phyloP scores from a whole-genome alignment of 1,139 yeast species.

The Debaryomyces fabryi region DNA sequence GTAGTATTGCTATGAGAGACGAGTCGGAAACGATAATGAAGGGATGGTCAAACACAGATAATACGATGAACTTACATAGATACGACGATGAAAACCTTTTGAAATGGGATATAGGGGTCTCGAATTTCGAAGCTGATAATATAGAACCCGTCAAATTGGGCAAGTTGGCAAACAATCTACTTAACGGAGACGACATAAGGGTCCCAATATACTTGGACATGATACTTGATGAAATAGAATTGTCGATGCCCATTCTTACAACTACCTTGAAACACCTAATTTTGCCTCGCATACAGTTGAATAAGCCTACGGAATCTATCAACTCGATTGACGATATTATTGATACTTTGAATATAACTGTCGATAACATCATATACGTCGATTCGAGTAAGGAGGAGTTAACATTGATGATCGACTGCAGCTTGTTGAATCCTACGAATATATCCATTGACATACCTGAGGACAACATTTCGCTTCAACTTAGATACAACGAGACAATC shows the following conservation, averaged over 20 bases:
- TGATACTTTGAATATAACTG: slow-evolving; percentile 21
- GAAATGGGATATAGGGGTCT: slow-evolving; percentile 13
- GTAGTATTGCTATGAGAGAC: slow-evolving; percentile 14
- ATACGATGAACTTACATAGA: slow-evolving; percentile 12
- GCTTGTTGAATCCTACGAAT: slow-evolving; percentile 40
- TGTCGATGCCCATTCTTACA: slow-evolving; percentile 26
- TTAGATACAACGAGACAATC: slow-evolving; percentile 20
- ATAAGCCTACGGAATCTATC: slow-evolving; percentile 1
- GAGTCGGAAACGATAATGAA: slow-evolving; percentile 12
- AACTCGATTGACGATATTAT: slow-evolving; percentile 15
- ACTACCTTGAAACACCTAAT: slow-evolving; percentile 22
- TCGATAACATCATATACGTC: slow-evolving; percentile 27
- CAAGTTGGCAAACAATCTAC: slow-evolving; percentile 14
- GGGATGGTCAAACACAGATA: slow-evolving; percentile 18
- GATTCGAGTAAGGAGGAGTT: slow-evolving; percentile 24
- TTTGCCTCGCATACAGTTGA: slow-evolving; percentile 8
- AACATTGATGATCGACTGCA: slow-evolving; percentile 33
- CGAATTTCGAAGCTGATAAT: slow-evolving; percentile 17
- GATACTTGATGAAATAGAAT: slow-evolving; percentile 20
- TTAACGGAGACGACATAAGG: slow-evolving; percentile 13
- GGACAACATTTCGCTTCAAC: slow-evolving; percentile 21
- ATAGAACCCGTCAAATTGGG: slow-evolving; percentile 20
- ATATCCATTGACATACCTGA: slow-evolving; percentile 25
- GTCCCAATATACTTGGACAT: slow-evolving; percentile 18
- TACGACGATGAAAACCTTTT: slow-evolving; percentile 9